Evolutionary conservation across 2,329 filamentous ascomycete species (phyloP), one percentile per base, ranked within the genome.

Genomic region (Gliomastix tumulicola): DNA sequence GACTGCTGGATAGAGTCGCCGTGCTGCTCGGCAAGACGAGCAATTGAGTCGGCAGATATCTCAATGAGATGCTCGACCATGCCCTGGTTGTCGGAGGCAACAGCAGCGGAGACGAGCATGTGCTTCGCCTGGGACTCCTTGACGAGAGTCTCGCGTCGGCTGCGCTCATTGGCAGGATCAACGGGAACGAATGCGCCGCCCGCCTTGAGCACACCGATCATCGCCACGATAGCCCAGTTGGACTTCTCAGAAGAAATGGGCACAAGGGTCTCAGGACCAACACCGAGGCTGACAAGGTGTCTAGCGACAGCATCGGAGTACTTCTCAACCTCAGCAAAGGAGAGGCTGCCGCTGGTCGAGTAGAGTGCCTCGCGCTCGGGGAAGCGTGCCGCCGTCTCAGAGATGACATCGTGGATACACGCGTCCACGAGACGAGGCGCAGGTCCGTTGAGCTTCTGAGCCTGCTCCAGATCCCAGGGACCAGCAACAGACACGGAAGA

Each of bases 241-340:
- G 57, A 60, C 44, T 62, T 63, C 19, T 60, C 55, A 32, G 61
- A 60, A 18, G 38, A 44, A 3, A 50, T 31, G 1, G 46, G 32
- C 49, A 55, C n/a, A 62, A 40, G 1, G 56, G 56, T 21, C 11
- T 36, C 42, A 25, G 21, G 32, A 9, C 39, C 38, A 25, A 48
- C 37, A 13, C 43, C 46, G 6, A 31, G 13, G 10, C 31, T 12
- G 12, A n/a, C 12, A 15, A 36, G 34, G 5, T 21, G 25, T 11
- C 6, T 6, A 7, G 34, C 22, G 17, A 30, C 27, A n/a, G 27
- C 27, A n/a, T 30, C n/a, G n/a, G 23, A 27, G n/a, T 58, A 12
- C 71, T 9, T n/a, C 23, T 27, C n/a, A 27, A n/a, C n/a, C 23
- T 13, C 3, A 3, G 35, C n/a, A 1, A 39, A 42, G 7, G 34